Base-by-base conservation (phyloP, 2,329 filamentous ascomycete species). In the Fusarium neocosmosporiellum region DNA sequence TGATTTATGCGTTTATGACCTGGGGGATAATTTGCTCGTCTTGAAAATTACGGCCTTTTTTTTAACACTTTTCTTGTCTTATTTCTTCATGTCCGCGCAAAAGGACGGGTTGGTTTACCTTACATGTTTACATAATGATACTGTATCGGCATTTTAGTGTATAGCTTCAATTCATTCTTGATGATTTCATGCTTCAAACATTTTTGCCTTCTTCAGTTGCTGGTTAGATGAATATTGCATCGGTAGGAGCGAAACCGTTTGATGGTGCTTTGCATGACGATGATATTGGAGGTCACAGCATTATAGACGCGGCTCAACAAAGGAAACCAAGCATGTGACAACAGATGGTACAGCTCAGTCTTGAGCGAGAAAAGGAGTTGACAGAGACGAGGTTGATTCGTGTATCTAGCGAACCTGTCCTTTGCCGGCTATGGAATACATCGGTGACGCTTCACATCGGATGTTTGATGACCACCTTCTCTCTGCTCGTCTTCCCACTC, bases 1-100 rank as follows among this genome's bases (percentile, higher is more conserved):
- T 68, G 70, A 73, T 68, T 63, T 73, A 57, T 71, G 70, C 57
- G 59, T 63, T 67, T 65, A 73, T 73, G 70, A 73, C 58, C 27
- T 39, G 48, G 64, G 27, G 61, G 29, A 67, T 54, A 48, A 62
- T 33, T 50, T 50, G 24, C 24, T 59, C 33, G 34, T 7, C 50
- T 50, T 29, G 62, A 53, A 43, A 59, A 59, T 65, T 41, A 65
- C 55, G 66, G 24, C 55, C 48, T 68, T 24, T 34, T 68, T 31
- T 33, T 60, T 50, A 22, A 69, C 7, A n/a, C 13, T 33, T 2
- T 54, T 63, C 7, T n/a, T 53, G 36, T 67, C 11, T 31, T 24
- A 10, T 46, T 65, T 55, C 31, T 37, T 18, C 14, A 34, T 34
- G 29, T 59, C 41, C 62, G 11, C 34, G 27, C 13, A 31, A 43